phyloP scores from a whole-genome alignment of 139 green algal genomes.

The Micromonas commoda region DNA sequence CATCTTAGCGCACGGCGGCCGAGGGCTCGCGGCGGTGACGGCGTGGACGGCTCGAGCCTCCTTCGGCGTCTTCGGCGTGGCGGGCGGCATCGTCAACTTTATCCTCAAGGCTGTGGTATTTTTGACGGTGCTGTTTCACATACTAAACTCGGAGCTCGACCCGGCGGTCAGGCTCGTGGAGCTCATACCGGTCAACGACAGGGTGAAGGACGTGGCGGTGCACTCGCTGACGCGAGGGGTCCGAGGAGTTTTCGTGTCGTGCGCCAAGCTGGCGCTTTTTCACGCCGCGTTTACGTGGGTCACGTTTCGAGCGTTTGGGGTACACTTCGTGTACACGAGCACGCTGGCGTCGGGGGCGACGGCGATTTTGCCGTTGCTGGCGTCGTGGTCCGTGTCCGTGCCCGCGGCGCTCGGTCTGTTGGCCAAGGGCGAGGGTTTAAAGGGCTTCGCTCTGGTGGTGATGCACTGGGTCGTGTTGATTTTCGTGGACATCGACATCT shows the following conservation, averaged over 20 bases:
- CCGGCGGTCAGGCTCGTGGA: neutral
- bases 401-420: neutral
- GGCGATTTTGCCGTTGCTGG: neutral
- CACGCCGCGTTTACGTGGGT: neutral
- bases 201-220: neutral
- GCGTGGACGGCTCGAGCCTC: neutral
- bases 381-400: neutral
- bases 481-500: neutral
- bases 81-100: neutral
- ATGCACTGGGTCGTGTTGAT: neutral
- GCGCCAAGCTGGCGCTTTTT: neutral
- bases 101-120: neutral
- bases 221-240: neutral
- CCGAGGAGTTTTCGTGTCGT: neutral
- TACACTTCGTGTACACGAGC: neutral
- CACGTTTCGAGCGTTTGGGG: neutral
- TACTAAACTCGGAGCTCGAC: neutral
- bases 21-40: neutral
- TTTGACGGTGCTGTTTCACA: neutral
- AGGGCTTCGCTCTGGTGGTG: neutral
- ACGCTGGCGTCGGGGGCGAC: neutral
- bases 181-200: neutral
- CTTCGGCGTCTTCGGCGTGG: neutral
- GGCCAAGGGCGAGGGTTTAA: neutral
- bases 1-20: neutral